Conservation (phyloP, 2,329 filamentous ascomycete genomes). For the Aspergillus caelatus region DNA sequence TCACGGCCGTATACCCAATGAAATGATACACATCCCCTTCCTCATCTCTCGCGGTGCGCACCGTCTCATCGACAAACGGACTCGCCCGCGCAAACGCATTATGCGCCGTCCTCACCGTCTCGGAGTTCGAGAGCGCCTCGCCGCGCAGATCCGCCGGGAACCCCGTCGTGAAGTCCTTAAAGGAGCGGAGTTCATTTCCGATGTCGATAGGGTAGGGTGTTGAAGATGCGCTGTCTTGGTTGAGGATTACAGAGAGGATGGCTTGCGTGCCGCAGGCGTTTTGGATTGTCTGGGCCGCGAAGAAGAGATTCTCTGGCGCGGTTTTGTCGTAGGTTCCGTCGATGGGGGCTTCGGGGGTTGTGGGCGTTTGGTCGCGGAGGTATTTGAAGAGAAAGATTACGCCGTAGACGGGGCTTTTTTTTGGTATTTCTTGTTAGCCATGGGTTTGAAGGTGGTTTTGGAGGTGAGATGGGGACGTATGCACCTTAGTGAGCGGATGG, state of each 20-base stretch:
- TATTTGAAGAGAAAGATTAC: slow-evolving; percentile 99
- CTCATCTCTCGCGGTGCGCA: slow-evolving; percentile 68
- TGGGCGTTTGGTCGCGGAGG: slow-evolving; percentile 58
- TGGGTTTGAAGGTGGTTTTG: not conserved
- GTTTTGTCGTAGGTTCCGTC: slow-evolving; percentile 81
- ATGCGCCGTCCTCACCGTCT: slow-evolving; percentile 76
- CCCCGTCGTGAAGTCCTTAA: slow-evolving; percentile 84
- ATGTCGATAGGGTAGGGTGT: slow-evolving; percentile 61
- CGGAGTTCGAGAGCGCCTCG: slow-evolving; percentile 70
- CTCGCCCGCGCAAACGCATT: slow-evolving; percentile 88
- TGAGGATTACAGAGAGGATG: slow-evolving; percentile 85
- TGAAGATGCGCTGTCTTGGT: slow-evolving; percentile 60
- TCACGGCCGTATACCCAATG: slow-evolving; percentile 86
- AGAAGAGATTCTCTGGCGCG: slow-evolving; percentile 80
- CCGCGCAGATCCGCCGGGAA: slow-evolving; percentile 77
- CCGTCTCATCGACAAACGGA: slow-evolving; percentile 91
- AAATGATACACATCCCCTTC: slow-evolving; percentile 93
- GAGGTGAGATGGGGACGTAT: not conserved
- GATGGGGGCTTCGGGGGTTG: slow-evolving; percentile 64
- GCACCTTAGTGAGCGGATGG: slow-evolving; percentile 48
- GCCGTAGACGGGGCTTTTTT: slow-evolving; percentile 73
- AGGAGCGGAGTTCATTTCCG: slow-evolving; percentile 70
- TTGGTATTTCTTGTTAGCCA: not conserved
- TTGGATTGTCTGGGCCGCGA: slow-evolving; percentile 95
- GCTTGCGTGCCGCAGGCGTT: slow-evolving; percentile 98